phyloP scores from a whole-genome alignment of 2,329 filamentous ascomycete species.

The Diplodia seriata region DNA sequence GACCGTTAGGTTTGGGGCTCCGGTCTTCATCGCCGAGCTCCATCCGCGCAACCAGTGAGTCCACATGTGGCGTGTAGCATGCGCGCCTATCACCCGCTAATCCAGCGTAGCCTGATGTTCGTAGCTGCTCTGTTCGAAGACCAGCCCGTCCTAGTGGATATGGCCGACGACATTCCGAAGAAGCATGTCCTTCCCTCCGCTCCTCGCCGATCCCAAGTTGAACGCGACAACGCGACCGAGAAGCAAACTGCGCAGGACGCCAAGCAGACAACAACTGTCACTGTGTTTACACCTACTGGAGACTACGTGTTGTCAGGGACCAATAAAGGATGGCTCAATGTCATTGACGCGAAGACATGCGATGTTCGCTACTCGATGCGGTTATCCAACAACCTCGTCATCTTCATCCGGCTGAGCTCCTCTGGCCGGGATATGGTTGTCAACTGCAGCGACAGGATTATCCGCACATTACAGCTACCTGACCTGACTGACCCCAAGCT shows the following conservation, averaged over 20 bases:
- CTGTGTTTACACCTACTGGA: constrained; percentile 84
- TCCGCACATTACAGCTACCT: constrained; percentile 88
- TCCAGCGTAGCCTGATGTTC: constrained; percentile 70
- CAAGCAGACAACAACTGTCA: constrained; percentile 92
- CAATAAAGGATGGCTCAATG: constrained; percentile 94
- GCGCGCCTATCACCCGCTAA: not conserved
- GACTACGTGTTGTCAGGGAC: constrained; percentile 92
- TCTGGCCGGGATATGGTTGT: constrained; percentile 88
- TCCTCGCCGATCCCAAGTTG: constrained; percentile 74
- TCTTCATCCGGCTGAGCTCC: constrained; percentile 80
- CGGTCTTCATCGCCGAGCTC: constrained; percentile 94
- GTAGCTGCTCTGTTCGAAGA: constrained; percentile 94
- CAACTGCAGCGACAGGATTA: constrained; percentile 93
- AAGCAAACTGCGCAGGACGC: constrained; percentile 91
- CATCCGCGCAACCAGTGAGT: constrained; percentile 87
- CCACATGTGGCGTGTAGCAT: not conserved
- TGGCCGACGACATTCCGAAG: constrained; percentile 70
- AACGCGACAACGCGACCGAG: constrained; percentile 75
- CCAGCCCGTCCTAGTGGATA: constrained; percentile 85
- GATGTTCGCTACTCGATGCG: constrained; percentile 89
- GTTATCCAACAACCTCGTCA: constrained; percentile 85
- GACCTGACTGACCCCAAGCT: constrained; percentile 70
- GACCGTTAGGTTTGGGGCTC: constrained; percentile 88
- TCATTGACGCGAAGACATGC: constrained; percentile 82
- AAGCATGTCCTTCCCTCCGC: constrained; percentile 82